Evolutionary conservation across 306 rosid species (phyloP).

Genomic region (Hippophae rhamnoides): DNA sequence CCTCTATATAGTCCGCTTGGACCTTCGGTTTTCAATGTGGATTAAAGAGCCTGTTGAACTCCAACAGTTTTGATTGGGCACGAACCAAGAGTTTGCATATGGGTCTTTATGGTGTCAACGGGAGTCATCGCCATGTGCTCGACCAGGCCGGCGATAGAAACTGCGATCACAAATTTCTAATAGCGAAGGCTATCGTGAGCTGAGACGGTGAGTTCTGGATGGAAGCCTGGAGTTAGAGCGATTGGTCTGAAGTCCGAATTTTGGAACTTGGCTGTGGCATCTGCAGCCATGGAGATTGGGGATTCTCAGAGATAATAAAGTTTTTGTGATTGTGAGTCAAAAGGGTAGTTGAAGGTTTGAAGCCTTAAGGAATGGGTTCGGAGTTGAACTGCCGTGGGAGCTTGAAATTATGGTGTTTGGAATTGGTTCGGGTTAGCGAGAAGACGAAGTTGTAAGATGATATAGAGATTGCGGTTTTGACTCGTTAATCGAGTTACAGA

Average conservation of each 20-base stretch:
- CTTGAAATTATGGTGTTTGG: too few species aligned
- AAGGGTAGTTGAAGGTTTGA: too few species aligned
- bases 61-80: slow-evolving; percentile 68
- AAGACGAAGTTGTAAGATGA: too few species aligned
- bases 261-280: slow-evolving; percentile 22
- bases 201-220: slow-evolving; percentile 25
- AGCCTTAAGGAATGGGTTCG: too few species aligned
- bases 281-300: slow-evolving; percentile 26
- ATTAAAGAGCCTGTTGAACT: slow-evolving; percentile 54
- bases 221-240: slow-evolving; percentile 37
- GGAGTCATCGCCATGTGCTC: slow-evolving; percentile 93
- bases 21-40: slow-evolving; percentile 59
- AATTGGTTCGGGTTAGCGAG: too few species aligned
- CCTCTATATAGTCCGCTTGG: slow-evolving; percentile 68
- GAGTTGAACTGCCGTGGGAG: too few species aligned
- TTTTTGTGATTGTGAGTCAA: too few species aligned
- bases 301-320: too few species aligned
- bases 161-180: slow-evolving; percentile 81
- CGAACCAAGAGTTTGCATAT: slow-evolving; percentile 76
- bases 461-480: too few species aligned
- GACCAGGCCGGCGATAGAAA: slow-evolving; percentile 60
- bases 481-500: too few species aligned
- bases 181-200: slow-evolving; percentile 68
- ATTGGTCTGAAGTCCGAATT: slow-evolving; percentile 19
- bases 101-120: slow-evolving; percentile 85